A percentile compares a stretch with the other conserved stretches of the same genome.
These are phyloP conservation scores for Clonostachys byssicola DNA, from an alignment of 2,329 filamentous ascomycete species.

Conservation along the genomic window DNA sequence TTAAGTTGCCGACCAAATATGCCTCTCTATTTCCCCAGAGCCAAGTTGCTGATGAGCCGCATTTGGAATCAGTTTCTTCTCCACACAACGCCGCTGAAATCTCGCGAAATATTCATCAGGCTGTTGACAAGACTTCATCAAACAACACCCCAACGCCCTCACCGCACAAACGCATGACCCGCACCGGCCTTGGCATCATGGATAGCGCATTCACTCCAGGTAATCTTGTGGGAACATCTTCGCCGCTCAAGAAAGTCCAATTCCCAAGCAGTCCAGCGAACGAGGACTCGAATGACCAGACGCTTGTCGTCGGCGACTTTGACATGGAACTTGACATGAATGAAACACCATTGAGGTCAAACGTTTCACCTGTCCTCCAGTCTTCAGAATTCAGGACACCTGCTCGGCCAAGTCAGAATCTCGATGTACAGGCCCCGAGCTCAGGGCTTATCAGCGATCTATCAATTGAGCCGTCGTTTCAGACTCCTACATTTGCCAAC, in stretches of 20 bases:
- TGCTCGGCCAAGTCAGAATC: not conserved
- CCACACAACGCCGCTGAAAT: slow-evolving; percentile 9
- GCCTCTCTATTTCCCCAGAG: slow-evolving; percentile 19
- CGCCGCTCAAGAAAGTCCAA: too few species aligned
- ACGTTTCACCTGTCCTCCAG: not conserved
- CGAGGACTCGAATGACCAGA: not conserved
- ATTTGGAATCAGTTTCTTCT: slow-evolving; percentile 5
- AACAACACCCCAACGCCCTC: too few species aligned
- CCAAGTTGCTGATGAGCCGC: slow-evolving; percentile 18
- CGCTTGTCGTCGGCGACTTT: slow-evolving; percentile 5
- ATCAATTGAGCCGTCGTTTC: not conserved
- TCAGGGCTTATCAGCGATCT: slow-evolving; percentile 1
- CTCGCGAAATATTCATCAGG: too few species aligned
- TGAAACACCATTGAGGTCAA: too few species aligned
- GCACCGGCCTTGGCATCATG: too few species aligned
- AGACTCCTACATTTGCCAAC: slow-evolving; percentile 1
- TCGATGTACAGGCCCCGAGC: not conserved
- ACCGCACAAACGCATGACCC: too few species aligned
- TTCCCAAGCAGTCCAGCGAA: too few species aligned
- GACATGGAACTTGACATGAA: not conserved
- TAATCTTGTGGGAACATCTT: too few species aligned
- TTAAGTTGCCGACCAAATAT: slow-evolving; percentile 27
- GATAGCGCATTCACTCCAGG: too few species aligned
- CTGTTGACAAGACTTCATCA: too few species aligned
- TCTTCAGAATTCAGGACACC: not conserved